A percentile compares a stretch with the other conserved stretches of the same genome.
Conservation (phyloP, 176 grass and related monocot species). For the Themeda triandra region DNA sequence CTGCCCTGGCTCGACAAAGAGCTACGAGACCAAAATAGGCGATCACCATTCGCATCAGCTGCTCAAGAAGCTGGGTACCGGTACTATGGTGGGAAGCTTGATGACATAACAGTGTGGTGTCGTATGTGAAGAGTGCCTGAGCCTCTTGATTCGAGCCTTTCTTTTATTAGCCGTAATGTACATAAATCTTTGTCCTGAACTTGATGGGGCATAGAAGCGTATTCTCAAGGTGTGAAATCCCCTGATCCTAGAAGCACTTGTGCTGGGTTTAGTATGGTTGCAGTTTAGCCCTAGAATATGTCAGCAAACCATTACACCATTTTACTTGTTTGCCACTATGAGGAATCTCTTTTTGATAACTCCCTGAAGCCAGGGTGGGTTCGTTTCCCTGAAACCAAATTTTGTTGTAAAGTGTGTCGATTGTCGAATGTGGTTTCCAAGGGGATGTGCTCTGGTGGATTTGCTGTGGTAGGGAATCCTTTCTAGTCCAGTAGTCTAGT, state of each 20-base stretch:
- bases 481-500: no score
- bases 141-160: neutral
- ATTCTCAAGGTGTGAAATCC: neutral
- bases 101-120: constrained; percentile 94
- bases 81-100: constrained; percentile 90
- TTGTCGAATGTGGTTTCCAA: neutral
- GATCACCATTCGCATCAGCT: constrained; percentile 80
- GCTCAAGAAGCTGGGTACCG: constrained; percentile 95
- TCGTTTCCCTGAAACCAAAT: constrained; percentile 16
- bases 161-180: constrained; percentile 19
- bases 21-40: constrained; percentile 78
- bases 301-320: constrained; percentile 25
- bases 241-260: neutral
- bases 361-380: neutral
- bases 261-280: neutral
- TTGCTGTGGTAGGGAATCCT: no score
- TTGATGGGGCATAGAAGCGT: constrained; percentile 16
- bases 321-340: neutral
- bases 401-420: constrained; percentile 26
- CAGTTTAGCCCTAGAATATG: constrained; percentile 13
- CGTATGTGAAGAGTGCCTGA: constrained; percentile 48
- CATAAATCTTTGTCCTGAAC: constrained; percentile 29
- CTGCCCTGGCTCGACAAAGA: constrained; percentile 83
- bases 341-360: neutral
- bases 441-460: no score